A percentile compares a stretch with the other conserved stretches of the same genome.
These are phyloP conservation scores for Papilionanthe hybrid DNA, from an alignment of 116 monocot genomes.

Conservation along the genomic window DNA sequence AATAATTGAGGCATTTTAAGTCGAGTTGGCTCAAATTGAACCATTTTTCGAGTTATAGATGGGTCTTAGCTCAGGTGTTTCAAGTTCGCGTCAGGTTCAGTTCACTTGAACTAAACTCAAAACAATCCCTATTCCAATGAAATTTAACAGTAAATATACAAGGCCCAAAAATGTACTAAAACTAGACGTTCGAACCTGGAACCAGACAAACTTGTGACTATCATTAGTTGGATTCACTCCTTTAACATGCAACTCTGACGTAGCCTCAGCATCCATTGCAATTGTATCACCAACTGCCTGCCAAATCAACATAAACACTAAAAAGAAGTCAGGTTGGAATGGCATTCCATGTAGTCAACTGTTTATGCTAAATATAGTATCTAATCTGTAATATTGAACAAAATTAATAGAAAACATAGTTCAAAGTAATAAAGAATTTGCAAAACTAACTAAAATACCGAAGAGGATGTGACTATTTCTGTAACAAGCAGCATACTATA, in stretches of 20 bases:
- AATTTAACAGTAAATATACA: background rate
- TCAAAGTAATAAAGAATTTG: background rate
- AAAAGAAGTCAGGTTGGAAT: background rate
- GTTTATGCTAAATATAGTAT: background rate
- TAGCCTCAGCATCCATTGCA: conserved; percentile 90
- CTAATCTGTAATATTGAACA: background rate
- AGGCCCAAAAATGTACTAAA: background rate
- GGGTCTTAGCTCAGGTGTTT: background rate
- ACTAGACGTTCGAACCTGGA: conserved; percentile 42
- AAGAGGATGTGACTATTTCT: background rate
- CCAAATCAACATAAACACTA: conserved; percentile 2
- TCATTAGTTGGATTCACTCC: conserved; percentile 73
- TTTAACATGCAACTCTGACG: conserved; percentile 55
- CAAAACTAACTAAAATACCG: conserved; percentile 2
- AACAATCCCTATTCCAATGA: background rate
- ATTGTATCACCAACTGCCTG: conserved; percentile 61
- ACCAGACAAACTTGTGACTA: conserved; percentile 72
- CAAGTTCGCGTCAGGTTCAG: background rate
- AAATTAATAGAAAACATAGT: background rate
- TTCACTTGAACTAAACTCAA: background rate
- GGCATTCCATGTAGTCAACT: background rate
- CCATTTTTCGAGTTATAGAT: background rate
- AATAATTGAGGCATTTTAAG: background rate
- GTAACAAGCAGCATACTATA: background rate
- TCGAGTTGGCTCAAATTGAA: background rate